Evolutionary conservation across 2,329 filamentous ascomycete species (phyloP), one percentile per base, ranked within the genome.

Genomic region (Xylaria multiplex): DNA sequence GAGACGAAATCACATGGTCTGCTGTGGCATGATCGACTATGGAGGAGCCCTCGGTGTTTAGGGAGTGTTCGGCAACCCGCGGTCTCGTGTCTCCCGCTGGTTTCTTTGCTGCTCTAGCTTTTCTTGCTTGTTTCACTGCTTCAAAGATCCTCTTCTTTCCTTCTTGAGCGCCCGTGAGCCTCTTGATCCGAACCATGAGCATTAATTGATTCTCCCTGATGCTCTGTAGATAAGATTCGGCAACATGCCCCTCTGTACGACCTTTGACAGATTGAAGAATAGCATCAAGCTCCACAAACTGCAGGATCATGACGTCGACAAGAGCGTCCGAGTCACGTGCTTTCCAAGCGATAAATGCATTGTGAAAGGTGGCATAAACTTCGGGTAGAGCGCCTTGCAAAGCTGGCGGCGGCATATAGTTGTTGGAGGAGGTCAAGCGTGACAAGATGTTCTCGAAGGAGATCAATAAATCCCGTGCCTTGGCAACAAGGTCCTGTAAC

Each of bases 181-280:
- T 91, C 79, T 93, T 92, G 78, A 96, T 94, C 56, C 91, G 85
- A 56, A 92, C 91, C 74, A 95, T 88, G 19, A 95, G 81, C 79
- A 92, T 91, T 46, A 93, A 81, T 76, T 96, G 92, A 72, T 93
- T 94, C 70, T 93, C 90, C 64, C 91, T 87, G 69, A 95, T 93
- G 66, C 92, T 93, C 73, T 93, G 86, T 42, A 89, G 88, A 75
- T 94, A 95, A n/a, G 93, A 88, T 19, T 87, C 88, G 0, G 91
- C 87, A 2, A 93, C 91, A 16, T 89, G 87, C 45, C 90, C 88
- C 54, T 92, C 89, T 0, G 88, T 91, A 59, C 90, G 89, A 72
- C 93, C 89, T 77, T 93, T 93, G 76, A 96, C 91, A 2, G 90
- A 92, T 75, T 93, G 91, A 84, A 91, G 91, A 54, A 95, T 95